These are phyloP conservation scores for Phytophthora pistaciae DNA, from an alignment of 352 stramenopile species.

Conservation along the genomic window DNA sequence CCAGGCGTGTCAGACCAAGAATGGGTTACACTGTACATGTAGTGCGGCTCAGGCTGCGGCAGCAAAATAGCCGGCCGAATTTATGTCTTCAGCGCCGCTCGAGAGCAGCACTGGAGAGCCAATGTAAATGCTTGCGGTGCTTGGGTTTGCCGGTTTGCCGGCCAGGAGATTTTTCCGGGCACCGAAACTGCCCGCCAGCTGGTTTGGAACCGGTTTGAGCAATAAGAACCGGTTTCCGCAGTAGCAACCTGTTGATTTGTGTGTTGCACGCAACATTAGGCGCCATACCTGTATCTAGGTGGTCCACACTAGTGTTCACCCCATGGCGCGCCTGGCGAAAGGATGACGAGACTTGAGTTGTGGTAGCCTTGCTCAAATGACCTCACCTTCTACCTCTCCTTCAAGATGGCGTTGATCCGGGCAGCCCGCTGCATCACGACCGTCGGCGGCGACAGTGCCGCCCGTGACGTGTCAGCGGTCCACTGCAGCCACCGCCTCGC, in stretches of 20 bases:
- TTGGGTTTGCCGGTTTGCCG: not conserved
- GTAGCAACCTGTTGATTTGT: not conserved
- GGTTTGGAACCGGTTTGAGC: not conserved
- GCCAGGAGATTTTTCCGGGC: conserved; percentile 25
- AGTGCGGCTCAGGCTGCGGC: too few species aligned
- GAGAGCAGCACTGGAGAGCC: too few species aligned
- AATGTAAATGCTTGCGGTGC: not conserved
- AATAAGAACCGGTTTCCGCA: not conserved
- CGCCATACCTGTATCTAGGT: too few species aligned
- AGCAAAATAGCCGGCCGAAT: too few species aligned
- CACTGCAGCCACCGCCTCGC: conserved; percentile 4
- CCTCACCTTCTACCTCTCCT: too few species aligned
- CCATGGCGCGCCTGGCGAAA: too few species aligned
- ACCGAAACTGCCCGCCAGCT: conserved; percentile 13
- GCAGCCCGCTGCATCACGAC: not conserved
- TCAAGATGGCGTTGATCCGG: too few species aligned
- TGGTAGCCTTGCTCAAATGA: too few species aligned
- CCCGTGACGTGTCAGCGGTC: conserved; percentile 20
- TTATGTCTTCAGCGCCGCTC: too few species aligned
- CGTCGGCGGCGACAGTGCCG: not conserved
- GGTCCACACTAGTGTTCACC: too few species aligned
- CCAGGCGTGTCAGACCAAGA: not conserved
- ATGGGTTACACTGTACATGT: too few species aligned
- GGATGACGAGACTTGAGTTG: too few species aligned
- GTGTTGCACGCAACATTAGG: not conserved